phyloP scores from a whole-genome alignment of 768 basidiomycete genomes.

The Collybiopsis luxurians region DNA sequence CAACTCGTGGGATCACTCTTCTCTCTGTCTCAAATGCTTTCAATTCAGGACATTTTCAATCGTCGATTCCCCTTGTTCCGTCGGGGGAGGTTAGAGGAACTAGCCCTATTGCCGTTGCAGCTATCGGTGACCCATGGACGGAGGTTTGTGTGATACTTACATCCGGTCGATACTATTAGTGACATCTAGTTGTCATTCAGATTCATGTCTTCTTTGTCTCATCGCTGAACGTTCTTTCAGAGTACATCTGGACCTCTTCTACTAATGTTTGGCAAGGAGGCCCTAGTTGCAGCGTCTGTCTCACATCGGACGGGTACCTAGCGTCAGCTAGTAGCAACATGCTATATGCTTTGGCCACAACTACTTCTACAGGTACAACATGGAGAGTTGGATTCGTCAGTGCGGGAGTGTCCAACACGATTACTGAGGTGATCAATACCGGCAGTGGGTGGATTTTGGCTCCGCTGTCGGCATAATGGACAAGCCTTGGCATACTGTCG shows the following conservation, averaged over 20 bases:
- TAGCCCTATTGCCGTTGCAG: background rate
- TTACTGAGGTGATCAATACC: background rate
- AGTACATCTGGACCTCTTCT: conserved; percentile 3
- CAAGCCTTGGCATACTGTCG: too few relatives aligned
- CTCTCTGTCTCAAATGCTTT: background rate
- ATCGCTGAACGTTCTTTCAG: conserved; percentile 6
- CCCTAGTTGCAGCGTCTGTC: conserved; percentile 8
- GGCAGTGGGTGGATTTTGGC: background rate
- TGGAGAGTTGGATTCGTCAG: background rate
- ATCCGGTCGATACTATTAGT: background rate
- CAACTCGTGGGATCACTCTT: background rate
- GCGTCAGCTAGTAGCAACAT: conserved; percentile 7
- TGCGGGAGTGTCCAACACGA: background rate
- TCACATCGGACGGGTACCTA: background rate
- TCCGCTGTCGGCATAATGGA: background rate
- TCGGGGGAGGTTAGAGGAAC: background rate
- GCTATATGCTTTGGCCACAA: conserved; percentile 5
- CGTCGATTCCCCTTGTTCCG: background rate
- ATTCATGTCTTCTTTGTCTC: conserved; percentile 13
- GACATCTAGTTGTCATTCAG: background rate
- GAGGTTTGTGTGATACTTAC: background rate
- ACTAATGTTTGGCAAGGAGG: background rate
- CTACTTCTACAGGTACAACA: background rate
- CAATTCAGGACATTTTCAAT: background rate
- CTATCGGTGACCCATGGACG: background rate